A percentile compares a stretch with the other conserved stretches of the same genome.
Evolutionary conservation across 306 rosid genomes (phyloP).

Genomic region (Erythrophleum fordii): DNA sequence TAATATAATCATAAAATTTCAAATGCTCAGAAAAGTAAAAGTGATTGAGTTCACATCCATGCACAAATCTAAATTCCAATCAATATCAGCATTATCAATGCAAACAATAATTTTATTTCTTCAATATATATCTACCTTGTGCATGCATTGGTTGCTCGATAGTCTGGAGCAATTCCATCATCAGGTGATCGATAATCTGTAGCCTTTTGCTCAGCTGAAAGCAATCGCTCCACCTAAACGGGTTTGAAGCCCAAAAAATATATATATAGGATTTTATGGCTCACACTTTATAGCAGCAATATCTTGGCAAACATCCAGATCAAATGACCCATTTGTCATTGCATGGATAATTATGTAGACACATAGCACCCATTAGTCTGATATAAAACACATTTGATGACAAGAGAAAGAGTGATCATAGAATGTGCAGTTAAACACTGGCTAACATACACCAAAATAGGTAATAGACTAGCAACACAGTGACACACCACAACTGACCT

Average conservation of each 20-base stretch:
- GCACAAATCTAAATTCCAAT: conserved; percentile 4
- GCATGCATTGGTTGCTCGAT: conserved; percentile 94
- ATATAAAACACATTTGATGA: neutral
- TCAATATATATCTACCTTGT: conserved; percentile 63
- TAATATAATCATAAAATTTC: conserved; percentile 32
- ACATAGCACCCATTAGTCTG: conserved; percentile 19
- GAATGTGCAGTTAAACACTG: conserved; percentile 1
- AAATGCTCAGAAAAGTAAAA: conserved; percentile 28
- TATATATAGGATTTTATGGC: neutral
- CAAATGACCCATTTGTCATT: conserved; percentile 6
- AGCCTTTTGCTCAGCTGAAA: conserved; percentile 95
- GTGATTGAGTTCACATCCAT: too few species aligned
- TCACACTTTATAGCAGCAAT: conserved; percentile 18
- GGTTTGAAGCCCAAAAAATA: conserved; percentile 32
- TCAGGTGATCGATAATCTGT: conserved; percentile 91
- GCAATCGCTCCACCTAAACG: conserved; percentile 90
- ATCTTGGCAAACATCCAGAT: conserved; percentile 12
- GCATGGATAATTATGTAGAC: conserved; percentile 23
- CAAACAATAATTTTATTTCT: conserved; percentile 16
- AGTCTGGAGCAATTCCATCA: conserved; percentile 93
- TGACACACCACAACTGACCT: conserved; percentile 58
- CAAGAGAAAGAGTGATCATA: conserved; percentile 7
- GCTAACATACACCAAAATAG: neutral
- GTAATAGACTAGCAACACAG: neutral
- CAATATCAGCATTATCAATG: neutral